A percentile compares a stretch with the other conserved stretches of the same genome.
Conservation (phyloP, 2,329 filamentous ascomycete genomes). For the Lasiodiplodia hormozganensis region DNA sequence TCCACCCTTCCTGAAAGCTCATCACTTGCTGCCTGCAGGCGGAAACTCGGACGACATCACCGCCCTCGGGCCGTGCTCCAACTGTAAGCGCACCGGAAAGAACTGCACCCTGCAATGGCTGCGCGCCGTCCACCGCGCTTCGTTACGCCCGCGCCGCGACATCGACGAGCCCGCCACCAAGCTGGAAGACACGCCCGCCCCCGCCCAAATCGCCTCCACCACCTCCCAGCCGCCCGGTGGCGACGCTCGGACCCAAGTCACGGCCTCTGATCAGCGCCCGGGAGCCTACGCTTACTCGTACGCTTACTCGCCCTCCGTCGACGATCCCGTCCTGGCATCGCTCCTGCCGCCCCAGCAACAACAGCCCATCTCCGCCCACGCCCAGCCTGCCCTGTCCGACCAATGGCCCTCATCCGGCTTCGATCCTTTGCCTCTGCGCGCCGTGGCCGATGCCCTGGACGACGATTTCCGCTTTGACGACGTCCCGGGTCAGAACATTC, state of each 20-base stretch:
- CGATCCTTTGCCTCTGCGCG: constrained; percentile 10
- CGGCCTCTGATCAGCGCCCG: constrained; percentile 6
- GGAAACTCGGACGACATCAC: constrained; percentile 42
- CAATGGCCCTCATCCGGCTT: constrained; percentile 12
- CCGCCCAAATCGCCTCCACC: not conserved
- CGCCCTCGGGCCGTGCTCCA: constrained; percentile 47
- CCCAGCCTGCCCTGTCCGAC: not conserved
- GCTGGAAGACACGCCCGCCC: not conserved
- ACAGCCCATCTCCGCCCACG: not conserved
- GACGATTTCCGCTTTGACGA: constrained; percentile 19
- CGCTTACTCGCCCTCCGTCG: constrained; percentile 24
- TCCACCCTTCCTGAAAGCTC: not conserved
- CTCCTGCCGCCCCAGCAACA: not conserved
- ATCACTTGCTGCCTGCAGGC: constrained; percentile 29
- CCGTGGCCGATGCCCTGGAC: constrained; percentile 11
- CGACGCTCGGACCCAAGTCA: not conserved
- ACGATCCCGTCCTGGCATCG: constrained; percentile 3
- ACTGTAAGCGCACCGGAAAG: constrained; percentile 54
- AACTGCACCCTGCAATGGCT: constrained; percentile 55
- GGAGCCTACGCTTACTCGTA: constrained; percentile 6
- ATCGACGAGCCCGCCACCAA: not conserved
- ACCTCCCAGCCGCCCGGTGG: not conserved
- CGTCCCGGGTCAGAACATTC: not conserved
- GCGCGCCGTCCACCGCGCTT: constrained; percentile 33
- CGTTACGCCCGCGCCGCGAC: constrained; percentile 16